These are phyloP conservation scores for Serendipita vermifera DNA, from an alignment of 768 basidiomycete genomes.

Conservation along the genomic window DNA sequence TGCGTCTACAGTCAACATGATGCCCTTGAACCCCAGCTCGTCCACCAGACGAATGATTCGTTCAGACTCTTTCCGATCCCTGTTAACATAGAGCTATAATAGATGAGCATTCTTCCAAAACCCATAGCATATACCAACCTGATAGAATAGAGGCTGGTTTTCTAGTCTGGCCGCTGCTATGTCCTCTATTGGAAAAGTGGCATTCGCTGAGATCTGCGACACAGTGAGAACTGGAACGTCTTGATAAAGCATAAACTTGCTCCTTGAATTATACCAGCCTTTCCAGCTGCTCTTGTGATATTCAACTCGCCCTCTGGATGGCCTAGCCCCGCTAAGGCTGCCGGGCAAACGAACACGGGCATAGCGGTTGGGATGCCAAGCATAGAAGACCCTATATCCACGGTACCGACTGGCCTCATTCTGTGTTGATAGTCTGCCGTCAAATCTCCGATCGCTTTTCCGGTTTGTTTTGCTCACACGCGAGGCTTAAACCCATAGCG, in stretches of 20 bases:
- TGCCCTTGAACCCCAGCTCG: slow-evolving; percentile 22
- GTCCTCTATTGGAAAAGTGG: slow-evolving; percentile 16
- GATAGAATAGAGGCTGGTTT: slow-evolving; percentile 23
- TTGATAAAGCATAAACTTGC: slow-evolving; percentile 24
- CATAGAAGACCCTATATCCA: slow-evolving; percentile 59
- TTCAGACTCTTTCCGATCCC: slow-evolving; percentile 50
- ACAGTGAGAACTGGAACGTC: too few relatives aligned
- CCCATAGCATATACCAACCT: slow-evolving; percentile 20
- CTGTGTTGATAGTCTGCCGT: background rate
- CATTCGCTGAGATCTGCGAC: slow-evolving; percentile 2
- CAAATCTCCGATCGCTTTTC: background rate
- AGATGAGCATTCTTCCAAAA: slow-evolving; percentile 14
- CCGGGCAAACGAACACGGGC: slow-evolving; percentile 73
- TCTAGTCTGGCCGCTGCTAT: slow-evolving; percentile 19
- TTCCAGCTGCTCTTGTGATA: slow-evolving; percentile 55
- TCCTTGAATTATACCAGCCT: slow-evolving; percentile 56
- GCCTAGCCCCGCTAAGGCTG: slow-evolving; percentile 73
- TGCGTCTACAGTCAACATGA: slow-evolving; percentile 28
- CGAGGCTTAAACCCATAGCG: slow-evolving; percentile 82
- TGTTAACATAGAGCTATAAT: slow-evolving; percentile 63
- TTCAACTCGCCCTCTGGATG: slow-evolving; percentile 80
- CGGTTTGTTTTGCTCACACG: slow-evolving; percentile 25
- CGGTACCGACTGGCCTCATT: slow-evolving; percentile 48
- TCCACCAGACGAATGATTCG: slow-evolving; percentile 40
- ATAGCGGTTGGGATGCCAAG: slow-evolving; percentile 59